Base-by-base conservation (phyloP, 192 early-diverging fungal genomes). In the Backusella circina region DNA sequence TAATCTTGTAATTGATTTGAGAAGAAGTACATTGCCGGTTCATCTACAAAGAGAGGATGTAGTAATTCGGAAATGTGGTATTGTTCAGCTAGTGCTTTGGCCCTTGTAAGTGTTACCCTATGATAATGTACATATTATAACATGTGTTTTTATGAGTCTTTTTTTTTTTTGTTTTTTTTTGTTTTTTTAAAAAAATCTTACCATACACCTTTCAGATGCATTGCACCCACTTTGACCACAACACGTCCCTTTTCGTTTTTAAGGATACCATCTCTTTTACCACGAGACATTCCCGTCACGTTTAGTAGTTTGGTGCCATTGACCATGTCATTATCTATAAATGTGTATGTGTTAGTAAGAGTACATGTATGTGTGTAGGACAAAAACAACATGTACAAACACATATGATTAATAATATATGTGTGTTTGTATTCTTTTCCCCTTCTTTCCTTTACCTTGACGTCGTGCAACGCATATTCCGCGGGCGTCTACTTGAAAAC, bases 141-240 rank as follows among this genome's bases (percentile, higher is more conserved):
- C n/a, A 10, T 21, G 51, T 38, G 71, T n/a, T 13, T 39, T 39
- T 39, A 15, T 39, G n/a, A 65, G 35, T 38, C 1, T 72, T 73
- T 73, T 44, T 71, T 72, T 38, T 72, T 72, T 41, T 71, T n/a
- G n/a, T 47, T 31, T 23, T 23, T 18, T 51, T 33, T 33, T 23
- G 5, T 23, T 67, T 41, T 41, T 41, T n/a, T n/a, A n/a, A n/a
- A n/a, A n/a, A n/a, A n/a, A n/a, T 57, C 76, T 75, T 75, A 82
- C 90, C 90, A 91, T 75, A 91, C 90, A n/a, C 90, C 90, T 80
- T 91, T 91, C 26, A 91, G 83, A 71, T 89, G 87, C 90, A 91
- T 90, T 3, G 90, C 85, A 32, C 90, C 90, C 0, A 88, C 85
- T 77, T 91, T 91, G 67, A 90, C 88, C 6, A 91, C 90, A 2